Conservation (phyloP, 306 rosid genomes). For the Dalbergia oliveri region DNA sequence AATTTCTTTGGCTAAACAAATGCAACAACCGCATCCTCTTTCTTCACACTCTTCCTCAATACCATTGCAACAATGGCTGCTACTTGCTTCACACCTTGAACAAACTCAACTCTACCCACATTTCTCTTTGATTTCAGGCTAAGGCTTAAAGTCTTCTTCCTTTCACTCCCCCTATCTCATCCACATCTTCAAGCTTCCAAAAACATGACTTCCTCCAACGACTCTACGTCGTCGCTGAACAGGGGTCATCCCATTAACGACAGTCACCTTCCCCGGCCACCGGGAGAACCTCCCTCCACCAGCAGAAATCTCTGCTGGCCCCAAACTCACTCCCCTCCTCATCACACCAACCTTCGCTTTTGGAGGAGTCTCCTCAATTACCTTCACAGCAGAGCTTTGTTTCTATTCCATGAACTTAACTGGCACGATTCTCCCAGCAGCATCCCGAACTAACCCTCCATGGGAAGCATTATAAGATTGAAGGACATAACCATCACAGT, state of each 20-base stretch:
- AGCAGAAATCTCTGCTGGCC: conserved; percentile 71
- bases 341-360: conserved; percentile 54
- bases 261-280: conserved; percentile 56
- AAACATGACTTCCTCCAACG: conserved; percentile 88
- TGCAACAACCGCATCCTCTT: conserved; percentile 56
- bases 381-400: conserved; percentile 48
- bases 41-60: conserved; percentile 59
- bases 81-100: conserved; percentile 56
- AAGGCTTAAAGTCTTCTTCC: conserved; percentile 60
- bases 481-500: no score
- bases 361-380: conserved; percentile 47
- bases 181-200: conserved; percentile 76
- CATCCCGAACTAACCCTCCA: no score
- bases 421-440: background rate
- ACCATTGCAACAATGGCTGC: conserved; percentile 57
- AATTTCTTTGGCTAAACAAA: conserved; percentile 78
- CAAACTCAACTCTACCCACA: background rate
- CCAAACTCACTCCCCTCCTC: conserved; percentile 80
- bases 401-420: conserved; percentile 57
- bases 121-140: conserved; percentile 16
- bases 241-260: conserved; percentile 45
- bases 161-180: conserved; percentile 53
- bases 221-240: conserved; percentile 53
- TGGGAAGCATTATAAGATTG: no score
- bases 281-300: conserved; percentile 47